Conservation (phyloP, 805 yeast species). For the Candida alai region DNA sequence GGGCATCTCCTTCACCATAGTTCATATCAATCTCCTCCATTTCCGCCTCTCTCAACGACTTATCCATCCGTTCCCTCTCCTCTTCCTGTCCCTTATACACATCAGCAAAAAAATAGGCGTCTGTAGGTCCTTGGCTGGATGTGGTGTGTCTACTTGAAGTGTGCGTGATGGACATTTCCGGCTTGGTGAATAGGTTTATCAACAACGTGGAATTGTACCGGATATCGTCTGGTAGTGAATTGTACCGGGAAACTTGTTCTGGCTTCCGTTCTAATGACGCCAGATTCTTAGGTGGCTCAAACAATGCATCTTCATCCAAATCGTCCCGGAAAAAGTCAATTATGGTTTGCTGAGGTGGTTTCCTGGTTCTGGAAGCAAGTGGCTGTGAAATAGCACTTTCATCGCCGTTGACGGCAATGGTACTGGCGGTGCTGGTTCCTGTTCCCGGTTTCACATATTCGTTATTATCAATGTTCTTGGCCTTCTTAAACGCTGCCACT, state of each 20-base stretch:
- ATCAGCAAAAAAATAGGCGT: slow-evolving; percentile 71
- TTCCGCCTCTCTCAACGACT: slow-evolving; percentile 38
- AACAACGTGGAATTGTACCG: slow-evolving; percentile 68
- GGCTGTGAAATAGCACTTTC: too few relatives aligned
- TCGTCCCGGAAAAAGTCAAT: slow-evolving; percentile 32
- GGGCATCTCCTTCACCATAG: slow-evolving; percentile 32
- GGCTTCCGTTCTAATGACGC: slow-evolving; percentile 11
- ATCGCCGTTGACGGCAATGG: too few relatives aligned
- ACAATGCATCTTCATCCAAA: slow-evolving; percentile 30
- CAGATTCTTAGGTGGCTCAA: slow-evolving; percentile 28
- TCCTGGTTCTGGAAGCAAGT: too few relatives aligned
- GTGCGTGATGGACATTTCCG: slow-evolving; percentile 27
- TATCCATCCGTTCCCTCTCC: slow-evolving; percentile 34
- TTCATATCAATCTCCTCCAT: slow-evolving; percentile 36
- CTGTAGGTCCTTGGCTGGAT: slow-evolving; percentile 48
- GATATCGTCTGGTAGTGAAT: slow-evolving; percentile 68
- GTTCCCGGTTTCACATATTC: neutral
- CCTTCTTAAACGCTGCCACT: slow-evolving; percentile 55
- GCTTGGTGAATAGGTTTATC: slow-evolving; percentile 66
- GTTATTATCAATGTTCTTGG: slow-evolving; percentile 22
- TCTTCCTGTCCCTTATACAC: slow-evolving; percentile 47
- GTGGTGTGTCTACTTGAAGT: neutral
- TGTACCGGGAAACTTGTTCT: slow-evolving; percentile 16
- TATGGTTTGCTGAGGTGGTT: slow-evolving; percentile 8
- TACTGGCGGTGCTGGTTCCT: slow-evolving; percentile 3